phyloP scores from a whole-genome alignment of 495 filamentous ascomycete species.

The Xylaria sp. region DNA sequence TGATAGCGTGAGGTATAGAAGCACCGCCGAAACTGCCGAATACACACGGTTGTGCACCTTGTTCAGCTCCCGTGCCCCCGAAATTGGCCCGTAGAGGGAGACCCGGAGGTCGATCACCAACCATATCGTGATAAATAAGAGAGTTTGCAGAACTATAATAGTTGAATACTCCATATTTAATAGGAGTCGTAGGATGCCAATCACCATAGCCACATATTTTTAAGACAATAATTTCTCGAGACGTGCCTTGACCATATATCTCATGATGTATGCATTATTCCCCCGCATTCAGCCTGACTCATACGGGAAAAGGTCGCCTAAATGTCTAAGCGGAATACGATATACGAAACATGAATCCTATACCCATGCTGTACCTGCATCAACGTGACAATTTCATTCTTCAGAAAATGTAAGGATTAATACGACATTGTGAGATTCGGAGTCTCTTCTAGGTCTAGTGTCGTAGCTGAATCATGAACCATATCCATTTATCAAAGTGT shows the following conservation, averaged over 20 bases:
- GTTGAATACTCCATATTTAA: not conserved
- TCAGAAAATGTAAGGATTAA: not conserved
- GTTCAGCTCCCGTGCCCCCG: not conserved
- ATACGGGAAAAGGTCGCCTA: not conserved
- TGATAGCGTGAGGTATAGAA: not conserved
- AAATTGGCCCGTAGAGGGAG: not conserved
- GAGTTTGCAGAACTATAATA: not conserved
- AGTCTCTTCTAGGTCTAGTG: not conserved
- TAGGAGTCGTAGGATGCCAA: not conserved
- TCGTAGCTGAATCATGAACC: not conserved
- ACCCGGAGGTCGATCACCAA: not conserved
- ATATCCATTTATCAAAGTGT: not conserved
- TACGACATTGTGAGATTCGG: not conserved
- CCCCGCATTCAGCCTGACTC: slow-evolving; percentile 8
- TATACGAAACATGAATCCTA: not conserved
- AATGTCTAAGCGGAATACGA: not conserved
- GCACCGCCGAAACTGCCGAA: not conserved
- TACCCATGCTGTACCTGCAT: not conserved
- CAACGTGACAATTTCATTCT: not conserved
- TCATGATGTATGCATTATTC: not conserved
- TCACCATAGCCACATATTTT: not conserved
- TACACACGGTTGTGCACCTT: not conserved
- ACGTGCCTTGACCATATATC: not conserved
- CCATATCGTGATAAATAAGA: not conserved
- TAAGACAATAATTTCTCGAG: not conserved